Percentiles rank a stretch among this genome's conserved stretches.
Conservation (phyloP, 73 alveolate species). For the Paramecium biaurelia region DNA sequence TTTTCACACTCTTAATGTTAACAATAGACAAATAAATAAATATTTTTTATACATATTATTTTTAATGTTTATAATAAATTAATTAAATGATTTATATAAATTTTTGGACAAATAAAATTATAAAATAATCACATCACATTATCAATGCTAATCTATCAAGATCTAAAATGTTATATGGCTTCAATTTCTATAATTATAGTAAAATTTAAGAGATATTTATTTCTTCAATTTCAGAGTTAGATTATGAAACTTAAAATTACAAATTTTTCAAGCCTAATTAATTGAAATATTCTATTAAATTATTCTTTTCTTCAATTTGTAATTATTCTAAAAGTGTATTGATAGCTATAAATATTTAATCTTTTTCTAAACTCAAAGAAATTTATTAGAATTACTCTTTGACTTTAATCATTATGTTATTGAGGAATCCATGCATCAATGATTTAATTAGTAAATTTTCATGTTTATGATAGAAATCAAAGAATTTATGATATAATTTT, state of each 20-base stretch:
- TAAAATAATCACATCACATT: neutral
- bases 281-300: neutral
- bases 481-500: slow-evolving; percentile 9
- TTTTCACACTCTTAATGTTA: neutral
- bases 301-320: neutral
- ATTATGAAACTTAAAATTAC: neutral
- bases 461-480: neutral
- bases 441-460: neutral
- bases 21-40: neutral
- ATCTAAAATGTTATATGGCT: neutral
- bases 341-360: neutral
- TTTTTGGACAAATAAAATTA: neutral
- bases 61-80: neutral
- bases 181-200: neutral
- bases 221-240: neutral
- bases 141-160: neutral
- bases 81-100: neutral
- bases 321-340: neutral
- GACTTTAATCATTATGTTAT: neutral
- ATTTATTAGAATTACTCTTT: neutral
- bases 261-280: neutral
- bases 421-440: slow-evolving; percentile 22
- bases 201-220: neutral
- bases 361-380: neutral
- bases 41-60: neutral